Base-by-base conservation (phyloP, 768 basidiomycete genomes). In the Termitomyces sp. region DNA sequence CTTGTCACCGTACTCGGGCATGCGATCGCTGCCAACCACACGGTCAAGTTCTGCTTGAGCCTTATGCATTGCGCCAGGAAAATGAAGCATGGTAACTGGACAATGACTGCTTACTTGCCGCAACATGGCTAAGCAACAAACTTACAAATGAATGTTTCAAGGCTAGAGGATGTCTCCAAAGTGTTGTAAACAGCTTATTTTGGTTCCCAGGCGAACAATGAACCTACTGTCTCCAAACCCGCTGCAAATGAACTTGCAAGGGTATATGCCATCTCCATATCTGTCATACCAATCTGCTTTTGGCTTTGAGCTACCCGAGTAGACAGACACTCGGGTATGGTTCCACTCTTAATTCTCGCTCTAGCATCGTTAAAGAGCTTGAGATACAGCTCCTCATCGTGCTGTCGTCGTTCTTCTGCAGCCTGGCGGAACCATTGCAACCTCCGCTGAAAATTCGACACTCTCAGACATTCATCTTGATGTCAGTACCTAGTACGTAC, bases 201-300 rank as follows among this genome's bases (percentile, higher is more conserved):
- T n/a, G 14, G 7, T 24, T 49, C 3, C 46, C 33, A 38, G 24
- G 33, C 1, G 20, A 13, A 28, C 0, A 10, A 32, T 10, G 22
- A 24, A 56, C 32, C 1, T 20, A 59, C 52, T 28, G 53, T 59
- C 51, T 79, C 78, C 18, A 76, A 77, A 0, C 78, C 79, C 26
- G 79, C 79, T 2, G 75, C 76, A 58, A 80, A 80, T 0, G 79
- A 76, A 52, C 74, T 72, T 7, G 72, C 76, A 22, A 77, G 69
- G 2, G 75, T 67, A 62, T 79, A 79, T 13, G 76, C 78, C 9
- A 81, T 62, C 44, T 79, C 76, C 13, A 79, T 54, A 35, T 77
- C 76, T 3, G 63, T 62, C 72, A 79, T 70, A 1, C 73, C 76
- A 33, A 69, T 71, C 59, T 76, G 67, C 44, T 70, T 62, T 49